Base-by-base conservation (phyloP, 345 rosid genomes). In the Hypericum androsaemum region DNA sequence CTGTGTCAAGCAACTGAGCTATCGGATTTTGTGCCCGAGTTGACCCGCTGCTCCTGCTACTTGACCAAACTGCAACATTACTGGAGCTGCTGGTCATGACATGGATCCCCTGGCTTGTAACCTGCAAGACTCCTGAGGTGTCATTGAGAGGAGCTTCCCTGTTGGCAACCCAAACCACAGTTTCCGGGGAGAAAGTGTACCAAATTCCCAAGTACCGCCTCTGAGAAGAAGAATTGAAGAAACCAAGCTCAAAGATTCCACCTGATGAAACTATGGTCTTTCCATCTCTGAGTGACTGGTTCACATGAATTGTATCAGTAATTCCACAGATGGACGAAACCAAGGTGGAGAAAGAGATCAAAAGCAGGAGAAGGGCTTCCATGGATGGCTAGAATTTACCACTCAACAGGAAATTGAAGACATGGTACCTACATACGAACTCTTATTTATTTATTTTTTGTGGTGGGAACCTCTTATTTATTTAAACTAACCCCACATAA, bases 131-230 rank as follows among this genome's bases (percentile, higher is more conserved):
- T 46, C 68, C 63, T 12, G 58, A 64, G 1, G 5, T 8, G 36
- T 58, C 63, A 10, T n/a, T 5, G n/a, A 64, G 54, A 12, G 68
- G 35, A 32, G 48, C 22, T 12, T 57, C 57, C 46, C 63, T 40
- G 41, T 64, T 64, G 38, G 62, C 68, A 35, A 53, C 63, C 59
- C 46, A 37, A 63, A 44, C 10, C 12, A 7, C 10, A 5, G 15
- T 3, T 50, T 38, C 28, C 50, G 57, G 0, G 52, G 68, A 36
- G 57, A 12, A 37, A 43, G 57, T 35, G 10, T 35, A 35, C 54
- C 38, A 51, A 32, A 35, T 51, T 37, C 38, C 41, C 8, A 35
- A 51, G 12, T 17, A 51, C 1, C 15, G 32, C 32, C 32, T 22
- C 32, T 22, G 32, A 22, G 32, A 1, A 22, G 32, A 22, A 22